Evolutionary conservation across 176 grass and related monocot genomes (phyloP), one percentile per base, ranked within the genome.

Genomic region (Eremochloa ophiuroides): DNA sequence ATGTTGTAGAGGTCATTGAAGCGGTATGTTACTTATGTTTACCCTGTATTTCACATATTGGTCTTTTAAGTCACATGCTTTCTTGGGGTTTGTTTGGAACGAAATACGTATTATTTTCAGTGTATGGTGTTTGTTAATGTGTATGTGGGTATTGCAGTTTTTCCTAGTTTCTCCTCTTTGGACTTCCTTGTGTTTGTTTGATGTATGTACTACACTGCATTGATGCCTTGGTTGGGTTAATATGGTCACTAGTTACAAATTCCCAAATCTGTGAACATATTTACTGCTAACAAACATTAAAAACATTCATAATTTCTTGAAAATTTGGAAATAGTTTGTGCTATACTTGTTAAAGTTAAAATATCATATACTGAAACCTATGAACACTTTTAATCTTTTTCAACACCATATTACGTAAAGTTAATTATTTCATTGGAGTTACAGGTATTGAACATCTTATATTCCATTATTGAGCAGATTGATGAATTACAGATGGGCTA

Each of bases 401-500:
- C 27, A 27, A 15, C 29, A 33, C 9, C 5, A 0, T 15, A 81
- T 23, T 42, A 15, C 58, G 38, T 80, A 47, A 67, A 59, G 2
- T 64, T 83, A 66, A 12, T 26, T 80, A 33, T 89, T 70, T 43
- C 37, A 18, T 65, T 78, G 53, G 30, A 70, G 30, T 48, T 76
- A 15, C 8, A 53, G 26, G 40, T 50, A 23, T 20, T 73, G 41
- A 62, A 7, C 50, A 37, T 61, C 4, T 4, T 31, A 9, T 42
- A 41, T 78, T 71, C 29, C 26, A 20, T 75, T 73, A 2, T 75
- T 35, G 89, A 44, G 82, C 88, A 98, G 95, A 92, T 98, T 63
- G 95, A 98, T 82, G 77, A 78, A 98, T 94, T 58, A 98, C 95
- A 63, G 95, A 98, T 94, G 95, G 95, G 15, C 76, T 92, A 62